phyloP scores from a whole-genome alignment of 1,284 basidiomycete genomes.

The Marasmius tenuissimus region DNA sequence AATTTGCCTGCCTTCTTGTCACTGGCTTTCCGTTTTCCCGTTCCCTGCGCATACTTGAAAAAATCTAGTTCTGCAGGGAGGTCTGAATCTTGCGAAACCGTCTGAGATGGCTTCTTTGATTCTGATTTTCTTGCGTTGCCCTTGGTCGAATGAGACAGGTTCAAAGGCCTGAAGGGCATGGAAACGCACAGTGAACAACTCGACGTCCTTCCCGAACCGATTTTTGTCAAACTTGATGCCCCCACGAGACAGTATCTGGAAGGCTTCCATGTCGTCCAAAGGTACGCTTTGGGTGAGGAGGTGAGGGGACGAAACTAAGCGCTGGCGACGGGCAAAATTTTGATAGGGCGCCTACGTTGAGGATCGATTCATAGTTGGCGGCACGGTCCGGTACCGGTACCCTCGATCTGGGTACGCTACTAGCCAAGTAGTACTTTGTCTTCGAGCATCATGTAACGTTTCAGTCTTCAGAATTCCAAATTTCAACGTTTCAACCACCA shows the following conservation, averaged over 20 bases:
- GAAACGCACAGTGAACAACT: conserved; percentile 27
- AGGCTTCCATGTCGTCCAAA: conserved; percentile 57
- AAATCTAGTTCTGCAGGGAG: conserved; percentile 85
- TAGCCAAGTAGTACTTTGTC: too few species aligned
- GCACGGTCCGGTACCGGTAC: too few species aligned
- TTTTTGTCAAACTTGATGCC: conserved; percentile 79
- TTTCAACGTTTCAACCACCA: too few species aligned
- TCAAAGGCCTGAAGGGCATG: background rate
- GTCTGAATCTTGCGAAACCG: conserved; percentile 32
- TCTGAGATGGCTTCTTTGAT: background rate
- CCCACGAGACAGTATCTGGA: conserved; percentile 76
- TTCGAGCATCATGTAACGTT: too few species aligned
- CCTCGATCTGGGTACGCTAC: too few species aligned
- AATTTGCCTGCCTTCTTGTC: conserved; percentile 13
- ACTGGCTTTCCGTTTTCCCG: conserved; percentile 46
- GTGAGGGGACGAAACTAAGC: too few species aligned
- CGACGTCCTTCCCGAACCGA: conserved; percentile 37
- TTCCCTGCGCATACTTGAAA: conserved; percentile 76
- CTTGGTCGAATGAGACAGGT: background rate
- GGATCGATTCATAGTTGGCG: too few species aligned
- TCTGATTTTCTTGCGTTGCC: conserved; percentile 12
- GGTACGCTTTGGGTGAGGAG: too few species aligned
- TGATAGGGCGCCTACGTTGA: too few species aligned
- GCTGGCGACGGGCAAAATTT: too few species aligned
- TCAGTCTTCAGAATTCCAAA: too few species aligned